Conservation (phyloP, 1,284 basidiomycete species). For the Ustilago tritici region DNA sequence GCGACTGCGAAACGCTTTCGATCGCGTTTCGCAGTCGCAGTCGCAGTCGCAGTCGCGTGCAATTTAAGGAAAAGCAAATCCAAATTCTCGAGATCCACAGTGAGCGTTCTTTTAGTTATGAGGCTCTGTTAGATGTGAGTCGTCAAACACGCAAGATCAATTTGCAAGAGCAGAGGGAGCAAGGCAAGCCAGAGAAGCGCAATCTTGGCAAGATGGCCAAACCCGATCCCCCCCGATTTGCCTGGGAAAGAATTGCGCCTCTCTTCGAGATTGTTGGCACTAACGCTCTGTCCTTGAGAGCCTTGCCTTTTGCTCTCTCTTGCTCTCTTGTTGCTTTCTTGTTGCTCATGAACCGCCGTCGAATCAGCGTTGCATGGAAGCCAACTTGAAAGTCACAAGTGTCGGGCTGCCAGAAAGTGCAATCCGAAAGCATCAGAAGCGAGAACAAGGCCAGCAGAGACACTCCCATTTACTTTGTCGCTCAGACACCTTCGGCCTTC, state of each 20-base stretch:
- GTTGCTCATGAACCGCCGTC: not conserved
- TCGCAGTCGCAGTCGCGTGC: constrained; percentile 6
- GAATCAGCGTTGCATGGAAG: constrained; percentile 1
- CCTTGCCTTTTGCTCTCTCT: not conserved
- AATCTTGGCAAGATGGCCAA: constrained; percentile 1
- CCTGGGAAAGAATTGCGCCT: too few relatives aligned
- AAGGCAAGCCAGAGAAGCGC: not conserved
- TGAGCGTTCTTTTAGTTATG: too few relatives aligned
- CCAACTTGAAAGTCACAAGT: not conserved
- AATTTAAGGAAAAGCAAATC: not conserved
- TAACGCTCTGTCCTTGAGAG: too few relatives aligned
- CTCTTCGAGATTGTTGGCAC: too few relatives aligned
- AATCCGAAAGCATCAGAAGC: not conserved
- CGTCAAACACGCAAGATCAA: not conserved
- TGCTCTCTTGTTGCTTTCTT: not conserved
- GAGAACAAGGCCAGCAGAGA: not conserved
- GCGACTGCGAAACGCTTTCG: too few relatives aligned
- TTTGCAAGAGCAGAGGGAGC: not conserved
- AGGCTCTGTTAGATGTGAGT: too few relatives aligned
- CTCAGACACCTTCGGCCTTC: constrained; percentile 5
- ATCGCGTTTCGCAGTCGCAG: not conserved
- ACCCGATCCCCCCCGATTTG: not conserved
- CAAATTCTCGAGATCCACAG: too few relatives aligned
- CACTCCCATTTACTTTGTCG: not conserved
- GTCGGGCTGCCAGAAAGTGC: constrained; percentile 2